Evolutionary conservation across 352 stramenopile genomes (phyloP).

Genomic region (Globisporangium cystogenes): DNA sequence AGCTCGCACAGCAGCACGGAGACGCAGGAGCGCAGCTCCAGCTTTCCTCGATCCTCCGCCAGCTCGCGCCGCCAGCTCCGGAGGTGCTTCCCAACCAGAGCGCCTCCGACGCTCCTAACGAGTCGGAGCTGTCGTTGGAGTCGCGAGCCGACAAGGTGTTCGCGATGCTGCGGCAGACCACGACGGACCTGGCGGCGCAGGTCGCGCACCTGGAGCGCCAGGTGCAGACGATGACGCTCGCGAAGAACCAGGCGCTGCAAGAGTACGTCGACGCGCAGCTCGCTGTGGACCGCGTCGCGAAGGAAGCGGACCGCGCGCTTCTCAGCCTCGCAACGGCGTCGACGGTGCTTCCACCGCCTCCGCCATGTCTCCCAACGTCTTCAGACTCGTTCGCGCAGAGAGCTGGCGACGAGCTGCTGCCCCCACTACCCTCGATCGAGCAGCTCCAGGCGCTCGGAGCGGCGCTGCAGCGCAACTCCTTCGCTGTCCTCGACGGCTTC

Average conservation of each 20-base stretch:
- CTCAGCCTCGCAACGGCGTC: slow-evolving; percentile 21
- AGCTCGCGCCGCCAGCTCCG: background rate
- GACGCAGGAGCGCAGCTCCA: slow-evolving; percentile 1
- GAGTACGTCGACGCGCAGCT: slow-evolving; percentile 23
- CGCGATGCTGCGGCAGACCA: slow-evolving; percentile 19
- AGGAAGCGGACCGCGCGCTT: slow-evolving; percentile 29
- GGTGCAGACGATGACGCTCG: slow-evolving; percentile 15
- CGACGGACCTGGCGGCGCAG: slow-evolving; percentile 19
- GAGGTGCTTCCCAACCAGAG: background rate
- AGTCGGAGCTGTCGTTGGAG: slow-evolving; percentile 15
- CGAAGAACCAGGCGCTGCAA: slow-evolving; percentile 17
- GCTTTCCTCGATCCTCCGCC: slow-evolving; percentile 1
- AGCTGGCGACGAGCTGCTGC: slow-evolving; percentile 18
- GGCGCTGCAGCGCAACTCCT: slow-evolving; percentile 15
- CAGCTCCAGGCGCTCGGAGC: slow-evolving; percentile 11
- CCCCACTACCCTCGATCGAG: slow-evolving; percentile 14
- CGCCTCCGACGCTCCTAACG: background rate
- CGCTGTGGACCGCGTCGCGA: slow-evolving; percentile 19
- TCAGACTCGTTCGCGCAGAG: background rate
- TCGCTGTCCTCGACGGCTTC: slow-evolving; percentile 31
- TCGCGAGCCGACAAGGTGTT: slow-evolving; percentile 21
- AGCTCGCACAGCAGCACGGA: slow-evolving; percentile 13
- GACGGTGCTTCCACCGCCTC: background rate
- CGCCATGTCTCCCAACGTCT: background rate
- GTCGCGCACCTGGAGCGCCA: slow-evolving; percentile 22